A percentile compares a stretch with the other conserved stretches of the same genome.
Conservation (phyloP, 2,329 filamentous ascomycete genomes). For the Phialophora expanda region DNA sequence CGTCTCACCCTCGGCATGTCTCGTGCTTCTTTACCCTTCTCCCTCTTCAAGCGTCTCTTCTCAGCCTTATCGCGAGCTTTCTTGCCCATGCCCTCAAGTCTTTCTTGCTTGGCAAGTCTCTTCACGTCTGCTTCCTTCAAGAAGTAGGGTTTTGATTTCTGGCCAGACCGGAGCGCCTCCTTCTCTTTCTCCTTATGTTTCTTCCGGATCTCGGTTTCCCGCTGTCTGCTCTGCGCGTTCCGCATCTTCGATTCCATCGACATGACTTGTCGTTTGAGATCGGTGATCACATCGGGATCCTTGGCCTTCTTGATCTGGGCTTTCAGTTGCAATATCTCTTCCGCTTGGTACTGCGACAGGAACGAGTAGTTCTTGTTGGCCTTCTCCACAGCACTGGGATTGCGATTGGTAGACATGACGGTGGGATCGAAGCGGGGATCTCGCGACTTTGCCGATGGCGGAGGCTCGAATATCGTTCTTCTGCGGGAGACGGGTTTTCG, state of each 20-base stretch:
- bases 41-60: conserved; percentile 88
- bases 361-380: conserved; percentile 80
- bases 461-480: conserved; percentile 70
- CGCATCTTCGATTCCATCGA: conserved; percentile 80
- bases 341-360: conserved; percentile 80
- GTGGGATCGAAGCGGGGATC: conserved; percentile 88
- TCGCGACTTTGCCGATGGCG: conserved; percentile 65
- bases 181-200: conserved; percentile 84
- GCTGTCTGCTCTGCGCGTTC: conserved; percentile 71
- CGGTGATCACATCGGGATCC: conserved; percentile 68
- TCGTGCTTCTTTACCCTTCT: conserved; percentile 82
- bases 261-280: conserved; percentile 72
- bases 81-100: conserved; percentile 82
- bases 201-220: conserved; percentile 70
- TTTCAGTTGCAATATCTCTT: conserved; percentile 79
- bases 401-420: conserved; percentile 47
- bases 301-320: conserved; percentile 70
- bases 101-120: conserved; percentile 78
- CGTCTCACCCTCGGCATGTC: conserved; percentile 59
- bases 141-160: conserved; percentile 79
- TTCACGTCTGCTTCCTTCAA: conserved; percentile 92
- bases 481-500: conserved; percentile 82
- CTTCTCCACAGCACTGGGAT: conserved; percentile 55
- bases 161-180: conserved; percentile 82
- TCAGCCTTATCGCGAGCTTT: conserved; percentile 83